Percentiles rank a stretch among this genome's conserved stretches.
phyloP scores from a whole-genome alignment of 177 flowering plant genomes.

The Tripterygium wilfordii region DNA sequence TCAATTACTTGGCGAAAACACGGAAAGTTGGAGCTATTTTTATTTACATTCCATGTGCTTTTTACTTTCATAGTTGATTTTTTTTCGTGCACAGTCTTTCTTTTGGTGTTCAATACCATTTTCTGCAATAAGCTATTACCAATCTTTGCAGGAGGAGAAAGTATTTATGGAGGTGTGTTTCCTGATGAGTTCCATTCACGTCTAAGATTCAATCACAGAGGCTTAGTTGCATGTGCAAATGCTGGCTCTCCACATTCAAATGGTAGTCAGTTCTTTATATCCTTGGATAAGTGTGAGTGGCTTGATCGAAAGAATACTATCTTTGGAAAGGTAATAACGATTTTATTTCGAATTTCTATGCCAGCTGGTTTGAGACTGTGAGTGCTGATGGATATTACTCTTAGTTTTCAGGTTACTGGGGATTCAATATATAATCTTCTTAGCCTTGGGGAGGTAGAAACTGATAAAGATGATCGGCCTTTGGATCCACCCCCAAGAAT shows the following conservation, averaged over 20 bases:
- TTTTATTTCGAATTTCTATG: constrained; percentile 3
- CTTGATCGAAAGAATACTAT: constrained; percentile 86
- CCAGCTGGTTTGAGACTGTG: background rate
- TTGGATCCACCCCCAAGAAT: constrained; percentile 76
- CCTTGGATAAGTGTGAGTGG: constrained; percentile 91
- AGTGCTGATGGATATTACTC: background rate
- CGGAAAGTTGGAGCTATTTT: too few relatives aligned
- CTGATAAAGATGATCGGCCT: constrained; percentile 80
- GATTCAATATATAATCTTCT: constrained; percentile 84
- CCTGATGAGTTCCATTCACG: constrained; percentile 92
- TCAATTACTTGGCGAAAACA: too few relatives aligned
- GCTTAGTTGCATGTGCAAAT: constrained; percentile 93
- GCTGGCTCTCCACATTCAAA: constrained; percentile 77
- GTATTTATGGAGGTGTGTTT: constrained; percentile 76
- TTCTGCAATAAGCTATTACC: too few relatives aligned
- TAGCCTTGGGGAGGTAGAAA: constrained; percentile 68
- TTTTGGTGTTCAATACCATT: too few relatives aligned
- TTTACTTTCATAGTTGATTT: too few relatives aligned
- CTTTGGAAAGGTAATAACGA: constrained; percentile 77
- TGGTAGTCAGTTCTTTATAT: constrained; percentile 91
- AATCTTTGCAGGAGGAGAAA: constrained; percentile 87
- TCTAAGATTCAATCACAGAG: constrained; percentile 85
- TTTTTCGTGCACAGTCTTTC: too few relatives aligned
- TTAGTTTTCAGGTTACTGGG: constrained; percentile 70
- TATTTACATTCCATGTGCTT: too few relatives aligned